These are phyloP conservation scores for Paecilomyces sp. DNA, from an alignment of 2,329 filamentous ascomycete genomes.

Conservation along the genomic window DNA sequence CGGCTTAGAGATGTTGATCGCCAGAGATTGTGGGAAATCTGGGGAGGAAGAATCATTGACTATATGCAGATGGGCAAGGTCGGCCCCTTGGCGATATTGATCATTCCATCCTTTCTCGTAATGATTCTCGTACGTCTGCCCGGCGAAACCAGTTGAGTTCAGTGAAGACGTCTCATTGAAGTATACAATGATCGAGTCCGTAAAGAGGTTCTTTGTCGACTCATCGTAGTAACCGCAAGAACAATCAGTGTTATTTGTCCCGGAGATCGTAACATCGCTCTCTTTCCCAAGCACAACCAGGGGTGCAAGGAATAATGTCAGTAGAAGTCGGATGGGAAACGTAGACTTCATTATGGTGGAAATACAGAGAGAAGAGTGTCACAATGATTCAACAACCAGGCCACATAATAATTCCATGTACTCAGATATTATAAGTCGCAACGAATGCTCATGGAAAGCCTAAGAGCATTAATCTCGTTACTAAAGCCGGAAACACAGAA, in stretches of 20 bases:
- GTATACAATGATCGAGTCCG: slow-evolving; percentile 43
- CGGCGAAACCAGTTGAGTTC: slow-evolving; percentile 27
- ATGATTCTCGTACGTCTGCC: slow-evolving; percentile 34
- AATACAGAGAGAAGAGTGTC: not conserved
- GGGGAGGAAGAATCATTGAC: slow-evolving; percentile 13
- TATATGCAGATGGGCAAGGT: slow-evolving; percentile 30
- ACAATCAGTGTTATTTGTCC: slow-evolving; percentile 21
- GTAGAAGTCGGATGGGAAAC: not conserved
- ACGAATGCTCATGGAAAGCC: no score
- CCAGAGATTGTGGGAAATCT: slow-evolving; percentile 14
- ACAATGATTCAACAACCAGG: not conserved
- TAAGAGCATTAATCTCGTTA: no score
- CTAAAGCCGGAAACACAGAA: not conserved
- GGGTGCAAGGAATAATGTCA: not conserved
- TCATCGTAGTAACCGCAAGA: slow-evolving; percentile 41
- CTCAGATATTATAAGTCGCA: not conserved
- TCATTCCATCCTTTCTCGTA: slow-evolving; percentile 43
- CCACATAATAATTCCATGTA: not conserved
- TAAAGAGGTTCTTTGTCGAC: slow-evolving; percentile 30
- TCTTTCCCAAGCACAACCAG: not conserved
- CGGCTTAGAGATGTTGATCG: slow-evolving; percentile 20
- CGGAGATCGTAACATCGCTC: not conserved
- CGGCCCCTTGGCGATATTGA: slow-evolving; percentile 38
- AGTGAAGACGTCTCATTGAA: slow-evolving; percentile 42
- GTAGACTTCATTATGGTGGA: not conserved